phyloP scores from a whole-genome alignment of 495 filamentous ascomycete species.

The Neurospora sp. region DNA sequence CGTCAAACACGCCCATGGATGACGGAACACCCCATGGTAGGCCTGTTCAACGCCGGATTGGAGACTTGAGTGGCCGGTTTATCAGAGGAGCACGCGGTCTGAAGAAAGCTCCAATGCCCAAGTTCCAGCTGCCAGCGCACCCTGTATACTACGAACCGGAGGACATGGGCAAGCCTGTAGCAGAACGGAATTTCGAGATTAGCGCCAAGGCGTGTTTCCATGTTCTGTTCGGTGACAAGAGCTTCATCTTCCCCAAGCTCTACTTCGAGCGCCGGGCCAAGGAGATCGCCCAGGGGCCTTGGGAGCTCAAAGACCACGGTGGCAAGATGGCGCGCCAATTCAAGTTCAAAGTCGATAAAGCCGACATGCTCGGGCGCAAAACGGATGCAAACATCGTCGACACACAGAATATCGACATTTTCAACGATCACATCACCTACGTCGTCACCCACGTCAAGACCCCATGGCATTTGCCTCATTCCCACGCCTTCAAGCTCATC shows the following conservation, averaged over 20 bases:
- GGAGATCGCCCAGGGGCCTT: slow-evolving; percentile 76
- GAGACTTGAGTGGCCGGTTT: slow-evolving; percentile 42
- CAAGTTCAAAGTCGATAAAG: slow-evolving; percentile 62
- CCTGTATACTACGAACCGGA: slow-evolving; percentile 75
- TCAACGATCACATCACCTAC: slow-evolving; percentile 93
- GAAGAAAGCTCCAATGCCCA: slow-evolving; percentile 47
- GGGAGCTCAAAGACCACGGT: slow-evolving; percentile 54
- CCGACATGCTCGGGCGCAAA: slow-evolving; percentile 51
- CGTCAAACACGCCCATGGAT: slow-evolving; percentile 53
- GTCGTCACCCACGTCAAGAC: slow-evolving; percentile 80
- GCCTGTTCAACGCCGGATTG: slow-evolving; percentile 31
- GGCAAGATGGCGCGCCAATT: slow-evolving; percentile 67
- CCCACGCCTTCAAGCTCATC: slow-evolving; percentile 68
- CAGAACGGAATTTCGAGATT: slow-evolving; percentile 74
- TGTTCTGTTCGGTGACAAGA: slow-evolving; percentile 90
- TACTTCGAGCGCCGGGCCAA: slow-evolving; percentile 77
- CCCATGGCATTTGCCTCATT: slow-evolving; percentile 84
- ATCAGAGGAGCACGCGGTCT: slow-evolving; percentile 31
- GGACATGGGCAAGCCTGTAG: slow-evolving; percentile 57
- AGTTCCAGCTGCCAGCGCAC: slow-evolving; percentile 75
- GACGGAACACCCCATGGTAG: slow-evolving; percentile 37
- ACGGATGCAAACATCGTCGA: slow-evolving; percentile 58
- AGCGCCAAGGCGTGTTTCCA: slow-evolving; percentile 92
- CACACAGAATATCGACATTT: slow-evolving; percentile 80
- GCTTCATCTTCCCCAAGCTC: slow-evolving; percentile 83